Evolutionary conservation across 768 basidiomycete species (phyloP), one percentile per base, ranked within the genome.

Genomic region (Boletus coccyginus): DNA sequence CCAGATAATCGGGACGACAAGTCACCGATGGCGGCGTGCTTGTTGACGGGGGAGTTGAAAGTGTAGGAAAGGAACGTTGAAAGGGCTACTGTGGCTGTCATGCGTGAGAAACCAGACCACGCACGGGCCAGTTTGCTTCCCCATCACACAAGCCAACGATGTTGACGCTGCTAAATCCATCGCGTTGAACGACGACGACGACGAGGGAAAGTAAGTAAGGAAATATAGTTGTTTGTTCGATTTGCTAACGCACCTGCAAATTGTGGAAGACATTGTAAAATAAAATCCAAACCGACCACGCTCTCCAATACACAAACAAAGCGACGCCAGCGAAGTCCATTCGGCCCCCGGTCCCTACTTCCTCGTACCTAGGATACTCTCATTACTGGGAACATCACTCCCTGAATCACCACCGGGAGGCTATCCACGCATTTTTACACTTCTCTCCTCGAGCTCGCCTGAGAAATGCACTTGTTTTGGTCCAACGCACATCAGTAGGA

Each of bases 181-280:
- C 61, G 58, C 58, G 62, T 57, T 59, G 62, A 58, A 65, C 70
- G 65, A 58, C 66, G 68, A 65, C 55, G 66, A 64, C 65, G 67
- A 67, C 58, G 67, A 58, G 58, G 55, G 67, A 70, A 62, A 66
- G 62, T 57, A 68, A 58, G 65, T 55, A 71, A 62, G 68, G 67
- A 66, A 66, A 66, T 21, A 69, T 63, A 64, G 66, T 71, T 69
- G 66, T 71, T 76, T 74, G 76, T 81, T 77, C 80, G 72, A 74
- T 78, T 77, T 74, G 71, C 76, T 78, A 77, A 82, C 85, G 81
- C 81, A 82, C 76, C 77, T 80, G 80, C 86, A 88, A 87, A 88
- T 82, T 76, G 74, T 81, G 71, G 76, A 86, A 79, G 84, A 86
- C 85, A 84, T 75, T 76, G 78, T 83, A 86, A 86, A 85, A 87